Base-by-base conservation (phyloP, 768 basidiomycete genomes). In the Boletellus ananas region DNA sequence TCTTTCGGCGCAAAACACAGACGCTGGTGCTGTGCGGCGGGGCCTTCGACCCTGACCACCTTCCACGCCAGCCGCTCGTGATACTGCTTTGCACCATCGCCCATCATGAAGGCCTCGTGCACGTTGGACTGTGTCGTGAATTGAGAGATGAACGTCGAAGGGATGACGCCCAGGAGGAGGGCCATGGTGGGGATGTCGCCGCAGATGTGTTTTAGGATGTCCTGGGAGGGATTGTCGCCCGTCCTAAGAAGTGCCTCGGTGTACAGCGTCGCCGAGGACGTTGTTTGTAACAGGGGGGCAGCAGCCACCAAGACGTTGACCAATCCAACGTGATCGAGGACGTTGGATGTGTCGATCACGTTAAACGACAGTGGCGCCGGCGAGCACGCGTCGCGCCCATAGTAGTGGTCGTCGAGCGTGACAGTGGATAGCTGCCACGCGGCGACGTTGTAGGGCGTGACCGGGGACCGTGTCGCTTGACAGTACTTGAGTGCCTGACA, bases 321-420 rank as follows among this genome's bases (percentile, higher is more conserved):
- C 1, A 68, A 46, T 1, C 66, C 68, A 1, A 50, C 29, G 6
- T 62, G 51, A 20, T 68, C 66, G 21, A 55, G 13, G 14, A 70
- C 20, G 10, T 68, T 68, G 0, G 68, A 68, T 6, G 66, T 66
- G 8, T 68, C 66, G 17, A 68, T 68, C 14, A 66, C 60, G 18
- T 68, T 56, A 50, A 70, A 68, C 10, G 51, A 57, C n/a, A 56
- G 21, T 4, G 66, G 66, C 1, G 66, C 66, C 0, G 43, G 47
- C 6, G 45, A 55, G 1, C 10, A 16, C 1, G 55, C 49, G 17
- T 29, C 18, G 10, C 12, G 33, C 1, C 61, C 56, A 36, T 68
- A 70, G 6, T 21, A 44, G 8, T 40, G 39, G 17, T 47, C 40
- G 21, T 67, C 63, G 14, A 68, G 49, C 3, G 46, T 43, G 38